phyloP scores from a whole-genome alignment of 1,139 yeast species.

The Yamadazyma dendronema region DNA sequence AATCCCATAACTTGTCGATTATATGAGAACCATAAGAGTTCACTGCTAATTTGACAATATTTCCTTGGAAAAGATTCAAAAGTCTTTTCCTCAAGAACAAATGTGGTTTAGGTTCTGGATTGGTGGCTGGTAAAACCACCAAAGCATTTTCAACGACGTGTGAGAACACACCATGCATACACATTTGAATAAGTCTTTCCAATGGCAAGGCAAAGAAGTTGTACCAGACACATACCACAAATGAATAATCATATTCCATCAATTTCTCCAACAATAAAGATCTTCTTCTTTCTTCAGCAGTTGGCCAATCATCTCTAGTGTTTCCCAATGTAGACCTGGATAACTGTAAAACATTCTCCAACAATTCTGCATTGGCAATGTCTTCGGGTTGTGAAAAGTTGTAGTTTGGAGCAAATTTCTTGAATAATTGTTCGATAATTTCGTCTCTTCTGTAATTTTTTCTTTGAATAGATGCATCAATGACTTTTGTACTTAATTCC shows the following conservation, averaged over 20 bases:
- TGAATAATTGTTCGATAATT: conserved; percentile 57
- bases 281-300: conserved; percentile 84
- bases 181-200: conserved; percentile 65
- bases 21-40: conserved; percentile 92
- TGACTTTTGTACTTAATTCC: conserved; percentile 65
- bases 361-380: conserved; percentile 42
- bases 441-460: conserved; percentile 65
- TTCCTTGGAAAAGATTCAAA: conserved; percentile 58
- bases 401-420: conserved; percentile 56
- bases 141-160: conserved; percentile 74
- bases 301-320: conserved; percentile 86
- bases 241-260: conserved; percentile 61
- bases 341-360: conserved; percentile 64
- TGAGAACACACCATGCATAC: conserved; percentile 84
- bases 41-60: conserved; percentile 63
- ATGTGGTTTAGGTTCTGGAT: conserved; percentile 42
- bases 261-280: conserved; percentile 71
- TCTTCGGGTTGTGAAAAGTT: conserved; percentile 24
- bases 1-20: conserved; percentile 80
- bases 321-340: conserved; percentile 75
- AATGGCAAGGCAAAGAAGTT: conserved; percentile 59
- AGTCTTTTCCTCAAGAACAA: conserved; percentile 65
- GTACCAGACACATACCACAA: conserved; percentile 57
- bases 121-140: conserved; percentile 27
- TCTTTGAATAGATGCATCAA: conserved; percentile 64